These are phyloP conservation scores for Zopfia rhizophila DNA, from an alignment of 2,329 filamentous ascomycete genomes.

Conservation along the genomic window DNA sequence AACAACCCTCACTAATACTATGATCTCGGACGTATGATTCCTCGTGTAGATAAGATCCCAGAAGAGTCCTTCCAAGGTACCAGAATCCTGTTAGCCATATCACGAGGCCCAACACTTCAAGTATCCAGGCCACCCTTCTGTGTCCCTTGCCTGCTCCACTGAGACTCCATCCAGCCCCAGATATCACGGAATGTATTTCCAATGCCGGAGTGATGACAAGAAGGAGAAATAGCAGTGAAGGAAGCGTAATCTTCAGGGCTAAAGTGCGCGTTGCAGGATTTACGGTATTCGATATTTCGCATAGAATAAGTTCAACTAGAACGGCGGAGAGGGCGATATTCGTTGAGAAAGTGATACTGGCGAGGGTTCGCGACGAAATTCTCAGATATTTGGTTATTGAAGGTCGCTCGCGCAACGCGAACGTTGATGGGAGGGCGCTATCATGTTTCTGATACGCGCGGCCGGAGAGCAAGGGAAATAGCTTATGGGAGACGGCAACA, in stretches of 20 bases:
- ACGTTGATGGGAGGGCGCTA: conserved; percentile 67
- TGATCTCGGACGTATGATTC: conserved; percentile 55
- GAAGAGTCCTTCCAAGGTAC: conserved; percentile 74
- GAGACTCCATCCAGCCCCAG: conserved; percentile 70
- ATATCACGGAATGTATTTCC: conserved; percentile 75
- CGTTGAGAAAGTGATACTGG: conserved; percentile 75
- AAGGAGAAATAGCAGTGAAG: conserved; percentile 75
- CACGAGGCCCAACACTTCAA: conserved; percentile 71
- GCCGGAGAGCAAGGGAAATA: conserved; percentile 78
- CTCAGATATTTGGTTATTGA: conserved; percentile 51
- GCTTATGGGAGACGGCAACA: conserved; percentile 70
- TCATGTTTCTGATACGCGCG: conserved; percentile 67
- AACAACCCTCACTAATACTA: conserved; percentile 65
- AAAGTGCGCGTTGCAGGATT: conserved; percentile 72
- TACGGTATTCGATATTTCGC: conserved; percentile 83
- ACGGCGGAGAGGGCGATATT: conserved; percentile 82
- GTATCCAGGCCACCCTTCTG: conserved; percentile 69
- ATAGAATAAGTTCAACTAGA: conserved; percentile 81
- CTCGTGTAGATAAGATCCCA: conserved; percentile 63
- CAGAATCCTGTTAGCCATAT: conserved; percentile 80
- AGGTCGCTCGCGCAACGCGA: conserved; percentile 33
- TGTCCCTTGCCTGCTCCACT: conserved; percentile 66
- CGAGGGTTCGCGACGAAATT: conserved; percentile 50
- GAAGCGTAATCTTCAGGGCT: conserved; percentile 75
- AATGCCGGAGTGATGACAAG: conserved; percentile 81